Evolutionary conservation across 139 green algal species (phyloP).

Genomic region (Astrephomene gubernaculifera): DNA sequence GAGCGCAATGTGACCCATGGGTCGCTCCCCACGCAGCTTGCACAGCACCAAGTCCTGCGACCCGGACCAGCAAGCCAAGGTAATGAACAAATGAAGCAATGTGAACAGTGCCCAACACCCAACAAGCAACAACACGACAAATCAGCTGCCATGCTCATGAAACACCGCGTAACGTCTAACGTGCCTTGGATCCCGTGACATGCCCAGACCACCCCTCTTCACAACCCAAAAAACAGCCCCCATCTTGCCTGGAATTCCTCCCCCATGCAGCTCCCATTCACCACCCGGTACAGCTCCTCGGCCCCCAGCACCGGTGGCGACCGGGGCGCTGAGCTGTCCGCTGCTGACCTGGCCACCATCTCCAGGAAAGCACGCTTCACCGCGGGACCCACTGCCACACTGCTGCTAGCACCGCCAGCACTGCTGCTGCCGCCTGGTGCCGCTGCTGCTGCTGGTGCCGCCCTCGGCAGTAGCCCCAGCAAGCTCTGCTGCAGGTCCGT

Average conservation of each 20-base stretch:
- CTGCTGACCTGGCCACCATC: constrained; percentile 21
- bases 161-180: no score
- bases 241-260: constrained; percentile 46
- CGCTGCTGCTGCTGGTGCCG: not conserved
- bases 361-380: not conserved
- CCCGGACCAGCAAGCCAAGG: no score
- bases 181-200: no score
- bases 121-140: no score
- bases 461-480: constrained; percentile 8
- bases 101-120: no score
- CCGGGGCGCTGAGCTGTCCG: not conserved
- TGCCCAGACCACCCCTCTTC: no score
- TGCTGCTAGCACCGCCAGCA: not conserved
- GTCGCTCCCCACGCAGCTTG: constrained; percentile 47
- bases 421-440: not conserved
- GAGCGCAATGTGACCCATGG: constrained; percentile 51
- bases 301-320: not conserved
- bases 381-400: not conserved
- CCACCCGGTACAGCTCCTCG: constrained; percentile 38
- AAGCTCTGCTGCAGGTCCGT: constrained; percentile 38
- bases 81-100: no score
- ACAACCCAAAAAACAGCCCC: no score
- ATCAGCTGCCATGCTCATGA: no score
- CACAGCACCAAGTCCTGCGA: constrained; percentile 54
- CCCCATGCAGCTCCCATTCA: constrained; percentile 52